Base-by-base conservation (phyloP, 2,329 filamentous ascomycete species). In the Mycosphaerella sp. region DNA sequence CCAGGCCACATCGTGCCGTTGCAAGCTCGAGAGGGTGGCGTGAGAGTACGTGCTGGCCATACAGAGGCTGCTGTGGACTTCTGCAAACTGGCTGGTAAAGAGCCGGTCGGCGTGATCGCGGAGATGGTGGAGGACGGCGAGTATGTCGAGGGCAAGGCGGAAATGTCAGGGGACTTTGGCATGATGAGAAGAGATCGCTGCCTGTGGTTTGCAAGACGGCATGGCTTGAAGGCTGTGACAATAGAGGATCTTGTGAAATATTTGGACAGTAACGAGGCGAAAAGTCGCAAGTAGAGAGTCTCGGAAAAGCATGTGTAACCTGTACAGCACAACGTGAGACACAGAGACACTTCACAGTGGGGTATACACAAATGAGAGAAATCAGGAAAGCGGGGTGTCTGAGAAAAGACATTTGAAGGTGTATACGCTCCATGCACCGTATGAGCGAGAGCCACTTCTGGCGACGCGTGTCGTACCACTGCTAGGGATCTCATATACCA, bases 61-160 rank as follows among this genome's bases (percentile, higher is more conserved):
- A 98, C 93, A 9, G 93, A 98, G 76, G 93, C 93, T 1, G 89
- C 86, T 8, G 80, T 94, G 4, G 93, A 98, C 69, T 83, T 98
- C 67, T 96, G 91, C 69, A 76, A 85, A 44, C 72, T 98, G 53
- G 85, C 90, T 1, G 89, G 89, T 1, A 91, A 89, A 74, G 70
- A 73, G 55, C 78, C 79, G 44, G 91, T 85, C 1, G 89, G 81
- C 34, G 90, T 88, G 18, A 97, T 97, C 65, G 88, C 86, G 62
- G 93, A 98, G 75, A 73, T 98, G 55, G 89, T 98, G 40, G 87
- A 90, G 58, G 89, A 94, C 61, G 90, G 90, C 0, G 80, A 81
- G 57, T 80, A 83, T 68, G 78, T 89, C 2, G 73, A 75, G 10
- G 89, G 89, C 0, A 76, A 77, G 64, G 79, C 88, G 1, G 74